These are phyloP conservation scores for Austroboletus novae-zelandiae DNA, from an alignment of 1,284 basidiomycete genomes.

Conservation along the genomic window DNA sequence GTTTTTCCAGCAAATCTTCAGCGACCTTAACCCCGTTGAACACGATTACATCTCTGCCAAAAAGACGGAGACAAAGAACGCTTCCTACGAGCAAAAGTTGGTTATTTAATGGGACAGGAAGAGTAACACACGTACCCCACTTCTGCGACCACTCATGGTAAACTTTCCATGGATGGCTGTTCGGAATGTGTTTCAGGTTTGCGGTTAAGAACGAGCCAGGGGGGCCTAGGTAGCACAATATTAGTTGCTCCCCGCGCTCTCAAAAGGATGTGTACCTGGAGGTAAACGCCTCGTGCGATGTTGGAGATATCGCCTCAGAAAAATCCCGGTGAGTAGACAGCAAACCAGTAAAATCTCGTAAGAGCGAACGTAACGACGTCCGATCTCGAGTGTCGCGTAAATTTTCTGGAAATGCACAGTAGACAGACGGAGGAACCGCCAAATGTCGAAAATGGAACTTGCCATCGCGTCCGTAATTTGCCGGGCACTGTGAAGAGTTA, in stretches of 20 bases:
- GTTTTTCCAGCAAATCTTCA: slow-evolving; percentile 35
- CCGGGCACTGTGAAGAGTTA: neutral
- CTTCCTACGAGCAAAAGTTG: slow-evolving; percentile 5
- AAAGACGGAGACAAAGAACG: slow-evolving; percentile 29
- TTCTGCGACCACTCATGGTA: slow-evolving; percentile 13
- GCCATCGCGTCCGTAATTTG: neutral
- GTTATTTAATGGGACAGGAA: neutral
- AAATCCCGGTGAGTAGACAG: slow-evolving; percentile 1
- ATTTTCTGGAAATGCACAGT: neutral
- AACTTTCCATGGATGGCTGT: slow-evolving; percentile 8
- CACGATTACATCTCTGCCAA: slow-evolving; percentile 36
- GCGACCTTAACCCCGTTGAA: slow-evolving; percentile 34
- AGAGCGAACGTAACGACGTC: neutral
- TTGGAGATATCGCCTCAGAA: neutral
- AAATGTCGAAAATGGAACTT: neutral
- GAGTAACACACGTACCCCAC: slow-evolving; percentile 3
- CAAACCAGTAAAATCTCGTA: neutral
- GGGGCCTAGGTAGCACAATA: neutral
- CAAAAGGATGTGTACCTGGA: neutral
- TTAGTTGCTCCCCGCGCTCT: neutral
- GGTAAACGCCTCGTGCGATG: neutral
- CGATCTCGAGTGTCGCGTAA: neutral
- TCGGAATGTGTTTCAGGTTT: slow-evolving; percentile 2
- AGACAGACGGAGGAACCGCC: neutral
- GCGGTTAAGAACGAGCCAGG: slow-evolving; percentile 5